Evolutionary conservation across 2,329 filamentous ascomycete genomes (phyloP).

Genomic region (Thermochaetoides dissita): DNA sequence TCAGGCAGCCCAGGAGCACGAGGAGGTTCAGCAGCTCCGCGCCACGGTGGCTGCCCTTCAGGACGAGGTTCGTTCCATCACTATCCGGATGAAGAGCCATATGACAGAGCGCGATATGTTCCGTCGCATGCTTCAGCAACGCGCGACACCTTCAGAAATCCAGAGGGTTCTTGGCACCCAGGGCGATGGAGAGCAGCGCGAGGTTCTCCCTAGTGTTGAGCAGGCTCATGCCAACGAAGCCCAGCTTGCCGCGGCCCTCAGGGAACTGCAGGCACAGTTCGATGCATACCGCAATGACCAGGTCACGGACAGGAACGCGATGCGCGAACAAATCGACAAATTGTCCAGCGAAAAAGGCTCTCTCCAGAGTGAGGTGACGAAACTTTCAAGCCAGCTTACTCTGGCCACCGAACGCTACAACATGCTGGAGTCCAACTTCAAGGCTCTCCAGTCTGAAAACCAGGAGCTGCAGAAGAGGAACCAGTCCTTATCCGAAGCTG

Average conservation of each 20-base stretch:
- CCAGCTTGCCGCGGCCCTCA: conserved; percentile 63
- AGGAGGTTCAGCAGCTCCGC: conserved; percentile 50
- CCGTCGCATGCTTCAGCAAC: conserved; percentile 76
- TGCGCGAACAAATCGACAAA: conserved; percentile 73
- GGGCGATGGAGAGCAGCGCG: conserved; percentile 40
- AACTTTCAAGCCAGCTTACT: conserved; percentile 64
- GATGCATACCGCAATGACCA: conserved; percentile 82
- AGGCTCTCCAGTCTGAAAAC: conserved; percentile 72
- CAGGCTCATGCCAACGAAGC: conserved; percentile 42
- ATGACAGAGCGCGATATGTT: conserved; percentile 96
- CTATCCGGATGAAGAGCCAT: conserved; percentile 78
- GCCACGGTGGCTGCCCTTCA: conserved; percentile 34
- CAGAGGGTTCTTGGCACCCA: conserved; percentile 60
- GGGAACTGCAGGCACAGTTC: conserved; percentile 79
- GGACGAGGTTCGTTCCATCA: conserved; percentile 72
- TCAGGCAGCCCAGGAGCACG: conserved; percentile 49
- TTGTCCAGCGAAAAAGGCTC: conserved; percentile 70
- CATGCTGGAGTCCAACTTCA: conserved; percentile 79
- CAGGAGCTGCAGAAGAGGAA: conserved; percentile 72
- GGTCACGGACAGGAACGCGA: conserved; percentile 61
- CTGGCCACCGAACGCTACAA: conserved; percentile 74
- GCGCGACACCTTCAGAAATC: conserved; percentile 45
- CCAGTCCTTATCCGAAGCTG: conserved; percentile 61
- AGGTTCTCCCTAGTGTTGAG: conserved; percentile 46
- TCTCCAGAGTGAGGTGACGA: conserved; percentile 70